Base-by-base conservation (phyloP, 2,329 filamentous ascomycete species). In the Malbranchea zuffiana region DNA sequence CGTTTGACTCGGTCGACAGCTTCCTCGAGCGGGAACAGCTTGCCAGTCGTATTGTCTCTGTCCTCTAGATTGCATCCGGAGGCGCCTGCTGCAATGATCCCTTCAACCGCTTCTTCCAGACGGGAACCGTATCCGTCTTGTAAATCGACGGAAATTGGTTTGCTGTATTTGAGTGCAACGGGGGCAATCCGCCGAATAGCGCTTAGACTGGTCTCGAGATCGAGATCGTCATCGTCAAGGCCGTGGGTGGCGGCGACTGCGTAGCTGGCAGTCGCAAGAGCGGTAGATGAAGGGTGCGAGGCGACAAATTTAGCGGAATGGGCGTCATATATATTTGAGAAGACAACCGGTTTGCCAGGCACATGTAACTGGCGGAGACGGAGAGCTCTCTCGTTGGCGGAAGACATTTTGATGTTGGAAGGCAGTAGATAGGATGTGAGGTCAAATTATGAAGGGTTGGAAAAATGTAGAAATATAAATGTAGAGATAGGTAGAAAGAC, bases 11-110 rank as follows among this genome's bases (percentile, higher is more conserved):
- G 60, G 0, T 52, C 50, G 0, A 64, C 62, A n/a, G 74, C 71
- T 11, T 65, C 65, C 0, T 66, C 62, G 1, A 68, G 37, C 0
- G 52, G 53, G 53, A 50, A 65, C 46, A 60, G 50, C 44, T 47
- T 50, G 8, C 46, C 59, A 33, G 47, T 56, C 26, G 45, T 50
- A 33, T 49, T 62, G 51, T 59, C 62, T 39, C 46, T 61, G 39
- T 79, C 75, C 42, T 78, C 74, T 2, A 79, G 61, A 46, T 79
- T 79, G 32, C 66, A 68, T 0, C 75, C 74, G 1, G 70, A 68
- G 0, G 62, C 73, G 0, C 74, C 74, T 0, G 67, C 41, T 3
- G 59, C 50, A n/a, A 78, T 63, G 1, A 68, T 58, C 2, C 49
- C 49, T 4, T 53, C 50, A 2, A 76, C 57, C 0, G 61, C 67